Evolutionary conservation across 2,329 filamentous ascomycete species (phyloP).

Genomic region (Pseudogymnoascus sp.): DNA sequence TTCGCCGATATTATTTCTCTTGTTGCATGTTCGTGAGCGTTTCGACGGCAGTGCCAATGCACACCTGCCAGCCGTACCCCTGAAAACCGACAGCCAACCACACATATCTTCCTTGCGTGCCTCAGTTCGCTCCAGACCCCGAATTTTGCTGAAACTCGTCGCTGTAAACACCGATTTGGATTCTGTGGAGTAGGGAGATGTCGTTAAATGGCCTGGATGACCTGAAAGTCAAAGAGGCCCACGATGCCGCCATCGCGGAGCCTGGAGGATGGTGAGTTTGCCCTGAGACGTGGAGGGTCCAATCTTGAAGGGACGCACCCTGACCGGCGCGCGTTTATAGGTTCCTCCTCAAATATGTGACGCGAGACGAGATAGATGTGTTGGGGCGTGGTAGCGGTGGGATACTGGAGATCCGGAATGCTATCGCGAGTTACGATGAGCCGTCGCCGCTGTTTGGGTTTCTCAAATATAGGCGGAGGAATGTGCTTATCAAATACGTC

Average conservation of each 20-base stretch:
- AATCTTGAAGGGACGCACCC: conserved; percentile 16
- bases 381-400: conserved; percentile 72
- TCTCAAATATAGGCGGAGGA: conserved; percentile 79
- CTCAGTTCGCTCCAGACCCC: not conserved
- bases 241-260: conserved; percentile 71
- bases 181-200: conserved; percentile 47
- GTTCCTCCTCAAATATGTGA: conserved; percentile 89
- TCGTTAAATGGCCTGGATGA: conserved; percentile 93
- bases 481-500: conserved; percentile 86
- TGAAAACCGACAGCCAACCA: conserved; percentile 9
- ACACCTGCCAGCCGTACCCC: conserved; percentile 6
- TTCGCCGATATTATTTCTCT: not conserved
- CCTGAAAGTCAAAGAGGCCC: conserved; percentile 72
- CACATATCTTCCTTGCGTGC: conserved; percentile 4
- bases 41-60: conserved; percentile 8
- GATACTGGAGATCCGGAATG: conserved; percentile 72
- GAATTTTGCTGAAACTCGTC: conserved; percentile 8
- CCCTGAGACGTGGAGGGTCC: conserved; percentile 11
- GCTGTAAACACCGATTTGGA: conserved; percentile 14
- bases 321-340: conserved; percentile 40
- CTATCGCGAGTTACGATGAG: conserved; percentile 72
- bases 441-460: conserved; percentile 87
- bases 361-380: conserved; percentile 80
- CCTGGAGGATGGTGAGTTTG: conserved; percentile 76
- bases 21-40: conserved; percentile 4